phyloP scores from a whole-genome alignment of 257 asterid species.

The Rubia yunnanensis region DNA sequence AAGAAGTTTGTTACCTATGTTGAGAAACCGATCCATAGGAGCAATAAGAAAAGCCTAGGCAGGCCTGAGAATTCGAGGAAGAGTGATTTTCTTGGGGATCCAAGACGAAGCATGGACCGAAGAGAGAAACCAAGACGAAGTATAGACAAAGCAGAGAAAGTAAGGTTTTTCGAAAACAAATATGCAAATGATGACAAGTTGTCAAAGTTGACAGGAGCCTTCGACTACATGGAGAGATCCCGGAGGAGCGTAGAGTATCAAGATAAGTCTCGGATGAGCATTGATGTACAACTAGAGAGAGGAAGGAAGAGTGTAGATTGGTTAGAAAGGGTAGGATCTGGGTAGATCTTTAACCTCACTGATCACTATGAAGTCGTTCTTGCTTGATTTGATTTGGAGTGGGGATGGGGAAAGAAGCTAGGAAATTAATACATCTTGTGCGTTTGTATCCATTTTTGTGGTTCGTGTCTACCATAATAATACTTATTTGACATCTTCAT shows the following conservation, averaged over 20 bases:
- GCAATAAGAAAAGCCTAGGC: constrained; percentile 31
- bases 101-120: constrained; percentile 46
- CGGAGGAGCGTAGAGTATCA: constrained; percentile 43
- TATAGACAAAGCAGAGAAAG: constrained; percentile 32
- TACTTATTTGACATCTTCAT: too few species aligned
- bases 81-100: constrained; percentile 32
- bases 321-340: constrained; percentile 39
- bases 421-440: constrained; percentile 15
- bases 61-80: constrained; percentile 32
- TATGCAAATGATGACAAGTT: constrained; percentile 31
- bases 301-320: constrained; percentile 49
- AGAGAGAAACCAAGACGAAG: constrained; percentile 48
- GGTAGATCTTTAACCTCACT: constrained; percentile 14
- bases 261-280: constrained; percentile 43
- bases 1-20: constrained; percentile 42
- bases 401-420: constrained; percentile 5
- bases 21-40: constrained; percentile 39
- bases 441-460: constrained; percentile 6
- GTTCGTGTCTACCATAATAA: constrained; percentile 3
- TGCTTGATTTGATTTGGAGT: constrained; percentile 2
- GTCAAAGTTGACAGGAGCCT: constrained; percentile 31
- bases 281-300: constrained; percentile 43
- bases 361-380: constrained; percentile 14
- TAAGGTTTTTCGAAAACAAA: constrained; percentile 27
- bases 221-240: constrained; percentile 40